Conservation (phyloP, 2,329 filamentous ascomycete species). For the Colletotrichum trifolii region DNA sequence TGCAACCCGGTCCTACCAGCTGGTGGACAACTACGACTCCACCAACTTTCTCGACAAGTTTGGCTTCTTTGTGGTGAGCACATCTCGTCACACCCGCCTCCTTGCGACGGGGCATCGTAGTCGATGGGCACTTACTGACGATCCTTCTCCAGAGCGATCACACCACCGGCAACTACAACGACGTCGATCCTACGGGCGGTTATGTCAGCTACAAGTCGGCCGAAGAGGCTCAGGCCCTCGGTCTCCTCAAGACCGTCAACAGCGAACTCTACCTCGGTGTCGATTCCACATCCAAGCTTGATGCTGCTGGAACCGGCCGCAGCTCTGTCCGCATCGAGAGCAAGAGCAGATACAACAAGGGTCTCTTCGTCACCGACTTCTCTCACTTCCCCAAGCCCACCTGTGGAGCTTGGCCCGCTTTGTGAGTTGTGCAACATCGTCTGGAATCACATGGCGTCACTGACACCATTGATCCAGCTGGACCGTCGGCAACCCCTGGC, state of each 20-base stretch:
- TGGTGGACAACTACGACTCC: conserved; percentile 37
- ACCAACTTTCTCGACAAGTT: conserved; percentile 62
- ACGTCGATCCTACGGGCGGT: conserved; percentile 70
- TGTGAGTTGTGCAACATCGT: conserved; percentile 52
- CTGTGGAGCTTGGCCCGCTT: conserved; percentile 80
- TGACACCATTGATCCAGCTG: conserved; percentile 48
- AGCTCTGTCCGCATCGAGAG: conserved; percentile 74
- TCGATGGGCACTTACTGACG: conserved; percentile 13
- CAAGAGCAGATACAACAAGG: conserved; percentile 70
- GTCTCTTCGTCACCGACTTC: conserved; percentile 77
- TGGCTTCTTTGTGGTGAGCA: conserved; percentile 51
- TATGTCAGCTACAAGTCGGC: conserved; percentile 67
- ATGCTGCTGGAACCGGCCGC: conserved; percentile 48
- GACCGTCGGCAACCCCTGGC: conserved; percentile 67
- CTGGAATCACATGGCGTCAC: not conserved
- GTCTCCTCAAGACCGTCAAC: conserved; percentile 47
- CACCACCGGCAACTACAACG: conserved; percentile 38
- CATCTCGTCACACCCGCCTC: not conserved
- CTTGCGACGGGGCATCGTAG: conserved; percentile 1
- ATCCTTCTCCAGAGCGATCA: conserved; percentile 34
- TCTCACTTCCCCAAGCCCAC: conserved; percentile 72
- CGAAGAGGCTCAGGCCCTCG: conserved; percentile 47
- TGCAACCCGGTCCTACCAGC: conserved; percentile 28
- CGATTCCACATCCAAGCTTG: conserved; percentile 45
- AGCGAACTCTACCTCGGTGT: conserved; percentile 54